Conservation (phyloP, 306 rosid species). For the Sphenostylis stenocarpa region DNA sequence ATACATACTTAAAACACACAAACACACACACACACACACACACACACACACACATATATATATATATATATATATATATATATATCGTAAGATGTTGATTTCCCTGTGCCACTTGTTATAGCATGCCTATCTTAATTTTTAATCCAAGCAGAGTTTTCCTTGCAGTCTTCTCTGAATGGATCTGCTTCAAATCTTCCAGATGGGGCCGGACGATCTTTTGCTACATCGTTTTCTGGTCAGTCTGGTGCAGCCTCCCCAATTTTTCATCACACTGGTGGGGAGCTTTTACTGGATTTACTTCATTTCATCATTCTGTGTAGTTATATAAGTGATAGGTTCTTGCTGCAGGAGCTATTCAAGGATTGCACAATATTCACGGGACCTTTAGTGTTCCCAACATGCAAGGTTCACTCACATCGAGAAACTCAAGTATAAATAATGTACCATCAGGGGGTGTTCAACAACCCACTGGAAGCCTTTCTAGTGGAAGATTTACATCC, state of each 20-base stretch:
- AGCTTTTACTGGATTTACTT: constrained; percentile 36
- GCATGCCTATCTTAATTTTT: neutral
- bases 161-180: constrained; percentile 91
- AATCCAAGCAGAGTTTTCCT: constrained; percentile 28
- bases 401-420: constrained; percentile 68
- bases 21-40: no score
- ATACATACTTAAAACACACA: no score
- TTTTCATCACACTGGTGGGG: constrained; percentile 91
- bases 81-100: neutral
- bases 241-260: constrained; percentile 93
- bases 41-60: no score
- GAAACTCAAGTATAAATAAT: constrained; percentile 74
- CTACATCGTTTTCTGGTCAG: constrained; percentile 92
- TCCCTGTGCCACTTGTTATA: neutral
- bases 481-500: constrained; percentile 86
- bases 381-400: constrained; percentile 89
- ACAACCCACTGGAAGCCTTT: constrained; percentile 81
- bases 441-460: constrained; percentile 93
- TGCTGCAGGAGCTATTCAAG: constrained; percentile 76
- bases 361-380: constrained; percentile 88
- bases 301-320: constrained; percentile 34
- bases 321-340: constrained; percentile 41
- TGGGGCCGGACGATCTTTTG: constrained; percentile 77
- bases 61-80: no score
- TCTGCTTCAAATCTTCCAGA: constrained; percentile 92